A percentile compares a stretch with the other conserved stretches of the same genome.
Conservation (phyloP, 1,284 basidiomycete species). For the Pascua guehoae region DNA sequence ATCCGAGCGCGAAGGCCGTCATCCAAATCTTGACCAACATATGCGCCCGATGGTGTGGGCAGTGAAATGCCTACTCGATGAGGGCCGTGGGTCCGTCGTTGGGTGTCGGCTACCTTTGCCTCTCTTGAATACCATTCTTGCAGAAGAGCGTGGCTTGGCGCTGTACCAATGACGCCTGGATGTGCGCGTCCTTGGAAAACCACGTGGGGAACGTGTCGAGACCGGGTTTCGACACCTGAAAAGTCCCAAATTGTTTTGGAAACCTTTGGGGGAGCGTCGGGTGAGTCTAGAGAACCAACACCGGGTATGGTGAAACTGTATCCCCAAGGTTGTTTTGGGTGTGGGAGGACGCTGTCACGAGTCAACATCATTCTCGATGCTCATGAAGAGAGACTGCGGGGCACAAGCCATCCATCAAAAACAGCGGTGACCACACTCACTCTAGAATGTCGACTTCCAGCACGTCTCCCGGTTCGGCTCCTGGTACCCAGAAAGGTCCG, state of each 20-base stretch:
- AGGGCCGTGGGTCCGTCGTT: conserved; percentile 33
- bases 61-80: conserved; percentile 62
- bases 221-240: conserved; percentile 65
- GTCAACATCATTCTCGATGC: conserved; percentile 37
- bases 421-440: not conserved
- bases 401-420: not conserved
- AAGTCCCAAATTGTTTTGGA: conserved; percentile 79
- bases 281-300: conserved; percentile 9
- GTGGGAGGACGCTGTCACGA: conserved; percentile 57
- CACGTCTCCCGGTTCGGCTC: conserved; percentile 72
- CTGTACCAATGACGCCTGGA: conserved; percentile 70
- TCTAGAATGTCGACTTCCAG: conserved; percentile 72
- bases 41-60: conserved; percentile 60
- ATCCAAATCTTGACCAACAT: conserved; percentile 61
- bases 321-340: conserved; percentile 74
- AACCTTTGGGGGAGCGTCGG: conserved; percentile 53
- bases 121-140: conserved; percentile 71
- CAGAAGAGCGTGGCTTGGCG: conserved; percentile 67
- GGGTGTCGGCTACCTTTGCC: conserved; percentile 60
- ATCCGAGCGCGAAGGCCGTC: conserved; percentile 58
- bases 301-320: conserved; percentile 57
- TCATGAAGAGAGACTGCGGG: not conserved
- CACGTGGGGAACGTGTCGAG: conserved; percentile 72
- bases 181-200: conserved; percentile 73
- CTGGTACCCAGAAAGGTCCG: conserved; percentile 69